Percentiles rank a stretch among this genome's conserved stretches.
phyloP scores from a whole-genome alignment of 352 stramenopile genomes.

The Phytophthora boehmeriae region DNA sequence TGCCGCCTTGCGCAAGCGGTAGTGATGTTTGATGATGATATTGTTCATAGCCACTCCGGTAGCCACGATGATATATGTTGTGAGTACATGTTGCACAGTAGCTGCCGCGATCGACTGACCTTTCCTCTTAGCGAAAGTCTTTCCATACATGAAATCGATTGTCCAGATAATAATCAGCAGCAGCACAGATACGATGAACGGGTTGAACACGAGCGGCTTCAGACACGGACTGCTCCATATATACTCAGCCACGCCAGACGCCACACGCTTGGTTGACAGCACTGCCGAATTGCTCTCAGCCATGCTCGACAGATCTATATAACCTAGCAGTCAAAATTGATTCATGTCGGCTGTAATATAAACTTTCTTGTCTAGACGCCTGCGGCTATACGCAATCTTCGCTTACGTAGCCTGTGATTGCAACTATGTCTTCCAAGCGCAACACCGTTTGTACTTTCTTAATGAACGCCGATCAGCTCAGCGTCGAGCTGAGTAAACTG shows the following conservation, averaged over 20 bases:
- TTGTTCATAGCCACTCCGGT: constrained; percentile 2
- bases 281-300: background rate
- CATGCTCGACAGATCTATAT: constrained; percentile 3
- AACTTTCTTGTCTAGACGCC: background rate
- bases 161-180: background rate
- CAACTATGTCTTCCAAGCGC: background rate
- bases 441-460: background rate
- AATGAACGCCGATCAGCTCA: background rate
- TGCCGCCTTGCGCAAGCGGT: background rate
- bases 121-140: background rate
- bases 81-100: background rate
- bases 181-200: background rate
- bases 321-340: background rate
- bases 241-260: background rate
- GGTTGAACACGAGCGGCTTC: background rate
- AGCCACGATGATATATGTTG: constrained; percentile 1
- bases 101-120: background rate
- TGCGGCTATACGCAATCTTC: background rate
- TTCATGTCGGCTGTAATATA: background rate
- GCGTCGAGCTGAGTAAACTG: background rate
- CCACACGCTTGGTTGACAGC: background rate
- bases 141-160: background rate
- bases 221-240: background rate
- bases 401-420: too few relatives aligned
- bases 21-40: constrained; percentile 3